These are phyloP conservation scores for Dalechampia spathulata DNA, from an alignment of 441 rosid species.

Conservation along the genomic window DNA sequence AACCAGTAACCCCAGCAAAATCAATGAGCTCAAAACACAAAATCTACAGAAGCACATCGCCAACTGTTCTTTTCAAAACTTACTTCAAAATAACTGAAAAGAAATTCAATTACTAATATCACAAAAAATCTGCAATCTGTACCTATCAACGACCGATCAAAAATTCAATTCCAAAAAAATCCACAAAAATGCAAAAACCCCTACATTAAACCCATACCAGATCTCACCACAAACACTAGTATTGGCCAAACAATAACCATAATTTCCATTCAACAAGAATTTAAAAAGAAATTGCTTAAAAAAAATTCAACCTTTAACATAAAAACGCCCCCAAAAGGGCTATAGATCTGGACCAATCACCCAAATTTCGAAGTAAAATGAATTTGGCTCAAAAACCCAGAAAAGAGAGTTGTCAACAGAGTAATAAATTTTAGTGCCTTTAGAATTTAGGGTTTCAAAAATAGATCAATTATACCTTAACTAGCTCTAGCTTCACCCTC, in stretches of 20 bases:
- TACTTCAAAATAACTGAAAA: not conserved
- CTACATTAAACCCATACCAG: constrained; percentile 18
- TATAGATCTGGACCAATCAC: constrained; percentile 35
- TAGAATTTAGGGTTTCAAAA: constrained; percentile 29
- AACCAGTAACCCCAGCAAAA: not conserved
- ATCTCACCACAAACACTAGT: constrained; percentile 11
- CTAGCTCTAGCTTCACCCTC: no score
- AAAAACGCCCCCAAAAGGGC: constrained; percentile 17
- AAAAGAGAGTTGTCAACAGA: not conserved
- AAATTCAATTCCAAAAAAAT: constrained; percentile 15
- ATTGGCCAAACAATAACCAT: constrained; percentile 2
- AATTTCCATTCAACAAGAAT: not conserved
- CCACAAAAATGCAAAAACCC: no score
- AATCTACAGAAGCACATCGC: not conserved
- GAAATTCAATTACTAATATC: constrained; percentile 3
- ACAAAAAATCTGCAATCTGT: constrained; percentile 6
- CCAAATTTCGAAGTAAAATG: constrained; percentile 20
- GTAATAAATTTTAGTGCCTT: constrained; percentile 5
- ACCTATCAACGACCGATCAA: constrained; percentile 12
- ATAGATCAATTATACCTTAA: no score
- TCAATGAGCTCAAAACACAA: constrained; percentile 4
- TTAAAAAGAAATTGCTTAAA: not conserved
- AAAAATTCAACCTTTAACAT: not conserved
- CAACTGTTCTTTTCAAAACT: constrained; percentile 7
- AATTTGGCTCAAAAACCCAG: not conserved